phyloP scores from a whole-genome alignment of 345 rosid species.

The Salix purpurea region DNA sequence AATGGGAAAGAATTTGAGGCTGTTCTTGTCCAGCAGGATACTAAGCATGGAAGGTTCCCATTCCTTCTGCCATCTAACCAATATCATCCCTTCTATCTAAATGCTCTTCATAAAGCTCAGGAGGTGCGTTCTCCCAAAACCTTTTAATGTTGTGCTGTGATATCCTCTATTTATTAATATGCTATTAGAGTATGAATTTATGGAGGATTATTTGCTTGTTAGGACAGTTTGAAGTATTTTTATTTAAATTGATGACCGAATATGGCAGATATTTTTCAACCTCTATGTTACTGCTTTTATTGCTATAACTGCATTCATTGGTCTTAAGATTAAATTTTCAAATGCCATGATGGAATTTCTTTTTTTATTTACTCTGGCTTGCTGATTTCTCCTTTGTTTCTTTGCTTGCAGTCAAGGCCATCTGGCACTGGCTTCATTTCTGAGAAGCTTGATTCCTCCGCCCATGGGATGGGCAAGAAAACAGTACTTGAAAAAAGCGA shows the following conservation, averaged over 20 bases:
- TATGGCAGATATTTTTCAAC: background rate
- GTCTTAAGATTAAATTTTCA: background rate
- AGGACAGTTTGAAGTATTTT: background rate
- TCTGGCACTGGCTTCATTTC: slow-evolving; percentile 33
- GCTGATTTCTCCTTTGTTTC: background rate
- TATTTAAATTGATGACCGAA: background rate
- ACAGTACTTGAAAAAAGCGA: slow-evolving; percentile 39
- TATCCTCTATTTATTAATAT: too few species aligned
- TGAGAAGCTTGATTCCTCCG: slow-evolving; percentile 39
- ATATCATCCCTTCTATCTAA: slow-evolving; percentile 65
- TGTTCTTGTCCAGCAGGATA: slow-evolving; percentile 79
- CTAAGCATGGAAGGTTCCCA: slow-evolving; percentile 73
- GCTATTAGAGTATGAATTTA: background rate
- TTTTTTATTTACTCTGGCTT: background rate
- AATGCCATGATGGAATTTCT: background rate
- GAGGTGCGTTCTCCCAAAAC: slow-evolving; percentile 41
- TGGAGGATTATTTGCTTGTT: background rate
- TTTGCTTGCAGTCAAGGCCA: slow-evolving; percentile 49
- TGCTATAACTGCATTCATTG: background rate
- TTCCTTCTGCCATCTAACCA: slow-evolving; percentile 67
- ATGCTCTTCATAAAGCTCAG: slow-evolving; percentile 62
- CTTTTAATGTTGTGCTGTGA: background rate
- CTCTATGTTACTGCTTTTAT: background rate
- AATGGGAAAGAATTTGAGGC: slow-evolving; percentile 87
- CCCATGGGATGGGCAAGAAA: slow-evolving; percentile 43